These are phyloP conservation scores for Metschnikowia henanensis DNA, from an alignment of 805 yeast genomes.

Conservation along the genomic window DNA sequence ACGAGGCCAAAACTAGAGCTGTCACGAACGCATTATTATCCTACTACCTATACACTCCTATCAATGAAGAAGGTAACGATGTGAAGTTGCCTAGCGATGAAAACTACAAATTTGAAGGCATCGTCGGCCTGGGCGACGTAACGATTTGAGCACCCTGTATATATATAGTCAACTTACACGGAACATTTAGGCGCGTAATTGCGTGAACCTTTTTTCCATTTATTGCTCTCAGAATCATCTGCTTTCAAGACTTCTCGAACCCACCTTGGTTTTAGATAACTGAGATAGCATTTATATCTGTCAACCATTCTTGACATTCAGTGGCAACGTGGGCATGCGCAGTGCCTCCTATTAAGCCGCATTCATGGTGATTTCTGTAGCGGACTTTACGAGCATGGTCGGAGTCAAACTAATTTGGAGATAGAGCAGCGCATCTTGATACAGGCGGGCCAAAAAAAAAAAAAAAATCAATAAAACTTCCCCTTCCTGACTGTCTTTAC, in stretches of 20 bases:
- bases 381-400: slow-evolving; percentile 4
- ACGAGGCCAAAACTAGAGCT: slow-evolving; percentile 91
- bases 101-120: slow-evolving; percentile 39
- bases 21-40: slow-evolving; percentile 87
- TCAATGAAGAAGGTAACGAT: slow-evolving; percentile 41
- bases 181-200: slow-evolving; percentile 9
- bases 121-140: slow-evolving; percentile 45
- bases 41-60: slow-evolving; percentile 90
- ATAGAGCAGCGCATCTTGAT: slow-evolving; percentile 8
- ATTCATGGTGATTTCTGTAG: neutral
- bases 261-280: neutral
- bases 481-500: slow-evolving; percentile 1
- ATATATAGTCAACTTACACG: slow-evolving; percentile 15
- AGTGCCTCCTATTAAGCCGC: neutral
- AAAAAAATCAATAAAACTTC: neutral
- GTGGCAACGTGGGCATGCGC: too few species aligned
- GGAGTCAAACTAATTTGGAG: slow-evolving; percentile 11
- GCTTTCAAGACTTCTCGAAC: neutral
- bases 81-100: slow-evolving; percentile 63
- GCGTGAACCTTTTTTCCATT: too few species aligned
- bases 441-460: neutral
- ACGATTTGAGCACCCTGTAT: slow-evolving; percentile 32
- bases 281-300: too few species aligned
- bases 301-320: too few species aligned
- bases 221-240: too few species aligned